These are phyloP conservation scores for Penicillium hesseltinei DNA, from an alignment of 2,329 filamentous ascomycete species.

Conservation along the genomic window DNA sequence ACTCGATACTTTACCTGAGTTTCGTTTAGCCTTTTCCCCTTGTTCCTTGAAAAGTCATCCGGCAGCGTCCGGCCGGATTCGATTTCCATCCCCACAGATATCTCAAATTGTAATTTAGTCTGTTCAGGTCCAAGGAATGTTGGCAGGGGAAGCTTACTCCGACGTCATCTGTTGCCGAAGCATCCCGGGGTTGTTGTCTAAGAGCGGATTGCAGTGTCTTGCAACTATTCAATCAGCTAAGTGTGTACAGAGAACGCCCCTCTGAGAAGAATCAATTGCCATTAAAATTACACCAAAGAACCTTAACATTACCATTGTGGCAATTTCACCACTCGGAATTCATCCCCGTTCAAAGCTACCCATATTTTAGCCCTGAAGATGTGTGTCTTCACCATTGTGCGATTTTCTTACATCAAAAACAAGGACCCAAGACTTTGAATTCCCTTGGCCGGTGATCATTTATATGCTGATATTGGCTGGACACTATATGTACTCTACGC, in stretches of 20 bases:
- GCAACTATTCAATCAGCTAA: neutral
- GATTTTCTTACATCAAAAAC: neutral
- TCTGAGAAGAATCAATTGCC: neutral
- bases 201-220: neutral
- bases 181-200: neutral
- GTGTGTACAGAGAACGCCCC: neutral
- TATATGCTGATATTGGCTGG: neutral
- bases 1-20: neutral
- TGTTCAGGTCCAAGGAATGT: neutral
- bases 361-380: neutral
- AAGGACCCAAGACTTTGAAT: neutral
- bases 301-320: neutral
- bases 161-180: conserved; percentile 6
- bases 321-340: neutral
- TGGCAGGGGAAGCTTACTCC: neutral
- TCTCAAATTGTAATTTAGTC: neutral
- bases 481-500: neutral
- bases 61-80: conserved; percentile 1
- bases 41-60: neutral
- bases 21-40: neutral
- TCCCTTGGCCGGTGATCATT: neutral
- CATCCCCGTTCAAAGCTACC: conserved; percentile 1
- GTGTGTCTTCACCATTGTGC: neutral
- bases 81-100: neutral
- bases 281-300: neutral